Percentiles rank a stretch among this genome's conserved stretches.
phyloP scores from a whole-genome alignment of 2,329 filamentous ascomycete species.

The Pestalotiopsis sp. region DNA sequence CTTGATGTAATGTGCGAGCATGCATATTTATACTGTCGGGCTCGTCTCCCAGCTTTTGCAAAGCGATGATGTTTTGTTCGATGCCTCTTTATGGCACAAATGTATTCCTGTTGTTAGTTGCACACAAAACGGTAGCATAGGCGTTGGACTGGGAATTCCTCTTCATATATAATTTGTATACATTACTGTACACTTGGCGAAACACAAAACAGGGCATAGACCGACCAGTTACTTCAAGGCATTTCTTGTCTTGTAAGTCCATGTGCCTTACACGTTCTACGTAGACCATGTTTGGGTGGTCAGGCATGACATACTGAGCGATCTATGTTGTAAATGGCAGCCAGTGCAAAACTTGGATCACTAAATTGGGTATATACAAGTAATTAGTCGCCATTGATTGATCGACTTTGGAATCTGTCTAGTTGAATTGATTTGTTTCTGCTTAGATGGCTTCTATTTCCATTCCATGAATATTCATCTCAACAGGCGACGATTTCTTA shows the following conservation, averaged over 20 bases:
- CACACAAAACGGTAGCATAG: background rate
- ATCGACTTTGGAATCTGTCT: background rate
- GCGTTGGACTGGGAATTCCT: background rate
- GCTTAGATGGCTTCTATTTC: background rate
- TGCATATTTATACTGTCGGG: background rate
- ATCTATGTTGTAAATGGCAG: too few species aligned
- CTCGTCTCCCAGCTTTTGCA: background rate
- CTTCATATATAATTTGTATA: too few species aligned
- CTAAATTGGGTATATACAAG: too few species aligned
- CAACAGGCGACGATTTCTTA: background rate
- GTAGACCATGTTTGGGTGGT: too few species aligned
- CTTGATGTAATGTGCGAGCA: slow-evolving; percentile 17
- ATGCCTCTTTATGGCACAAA: background rate
- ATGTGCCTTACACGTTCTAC: too few species aligned
- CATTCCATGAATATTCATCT: background rate
- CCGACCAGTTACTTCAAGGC: too few species aligned
- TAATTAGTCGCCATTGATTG: too few species aligned
- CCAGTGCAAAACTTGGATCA: too few species aligned
- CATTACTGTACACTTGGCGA: too few species aligned
- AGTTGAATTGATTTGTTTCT: background rate
- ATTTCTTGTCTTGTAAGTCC: too few species aligned
- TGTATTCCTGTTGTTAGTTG: background rate
- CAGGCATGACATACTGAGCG: too few species aligned
- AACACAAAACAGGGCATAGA: too few species aligned
- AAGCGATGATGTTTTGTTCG: background rate